Evolutionary conservation across 352 stramenopile species (phyloP).

Genomic region (Globisporangium heterothallicum): DNA sequence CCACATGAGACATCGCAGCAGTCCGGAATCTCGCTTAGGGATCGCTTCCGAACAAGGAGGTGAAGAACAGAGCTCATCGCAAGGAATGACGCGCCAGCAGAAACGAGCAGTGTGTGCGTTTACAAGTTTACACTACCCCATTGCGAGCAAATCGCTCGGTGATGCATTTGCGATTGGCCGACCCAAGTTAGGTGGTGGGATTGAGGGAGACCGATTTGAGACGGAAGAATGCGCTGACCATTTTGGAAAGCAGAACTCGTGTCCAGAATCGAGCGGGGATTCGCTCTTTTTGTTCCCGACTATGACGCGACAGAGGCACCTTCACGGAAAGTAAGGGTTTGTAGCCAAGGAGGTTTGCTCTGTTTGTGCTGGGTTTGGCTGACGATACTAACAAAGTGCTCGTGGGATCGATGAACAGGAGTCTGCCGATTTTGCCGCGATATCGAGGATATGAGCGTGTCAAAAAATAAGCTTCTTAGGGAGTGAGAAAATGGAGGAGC

Average conservation of each 20-base stretch:
- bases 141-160: conserved; percentile 24
- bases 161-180: not conserved
- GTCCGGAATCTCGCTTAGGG: no score
- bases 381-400: not conserved
- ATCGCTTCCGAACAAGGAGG: not conserved
- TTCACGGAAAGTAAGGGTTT: conserved; percentile 33
- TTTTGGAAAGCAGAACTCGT: not conserved
- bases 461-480: conserved; percentile 1
- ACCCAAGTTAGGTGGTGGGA: not conserved
- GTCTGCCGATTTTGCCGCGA: conserved; percentile 21
- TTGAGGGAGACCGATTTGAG: not conserved
- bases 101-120: conserved; percentile 27
- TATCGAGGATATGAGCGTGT: conserved; percentile 22
- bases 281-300: conserved; percentile 35
- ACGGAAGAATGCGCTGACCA: not conserved
- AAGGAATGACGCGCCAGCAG: conserved; percentile 22
- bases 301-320: conserved; percentile 31
- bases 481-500: no score
- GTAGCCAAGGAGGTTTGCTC: not conserved
- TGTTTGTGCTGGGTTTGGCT: not conserved
- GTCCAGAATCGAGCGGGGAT: not conserved
- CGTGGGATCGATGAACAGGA: conserved; percentile 15
- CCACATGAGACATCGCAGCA: conserved; percentile 12
- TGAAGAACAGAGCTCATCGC: conserved; percentile 1
- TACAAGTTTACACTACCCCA: conserved; percentile 23